Percentiles rank a stretch among this genome's conserved stretches.
Conservation (phyloP, 257 asterid species). For the Ilex aquifolium region DNA sequence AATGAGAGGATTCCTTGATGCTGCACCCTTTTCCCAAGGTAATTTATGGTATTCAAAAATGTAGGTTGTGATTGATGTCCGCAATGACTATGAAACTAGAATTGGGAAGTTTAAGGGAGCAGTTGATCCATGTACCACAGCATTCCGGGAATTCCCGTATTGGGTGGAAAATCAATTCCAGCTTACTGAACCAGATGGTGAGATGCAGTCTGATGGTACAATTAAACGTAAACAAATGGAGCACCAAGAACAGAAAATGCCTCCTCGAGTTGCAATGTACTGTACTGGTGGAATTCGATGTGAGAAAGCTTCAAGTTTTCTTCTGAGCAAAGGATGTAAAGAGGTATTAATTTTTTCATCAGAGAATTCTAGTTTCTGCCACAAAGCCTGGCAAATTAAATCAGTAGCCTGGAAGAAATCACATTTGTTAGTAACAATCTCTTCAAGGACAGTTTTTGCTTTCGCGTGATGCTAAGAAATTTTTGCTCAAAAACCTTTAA, state of each 20-base stretch:
- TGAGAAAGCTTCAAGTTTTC: conserved; percentile 96
- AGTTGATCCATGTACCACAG: conserved; percentile 88
- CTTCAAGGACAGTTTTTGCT: too few relatives aligned
- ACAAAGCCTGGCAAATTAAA: too few relatives aligned
- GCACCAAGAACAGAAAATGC: conserved; percentile 44
- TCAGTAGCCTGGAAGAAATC: too few relatives aligned
- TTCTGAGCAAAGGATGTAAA: conserved; percentile 74
- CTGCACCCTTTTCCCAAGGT: neutral
- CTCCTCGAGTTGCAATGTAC: conserved; percentile 89
- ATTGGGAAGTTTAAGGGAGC: conserved; percentile 91
- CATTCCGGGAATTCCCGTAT: conserved; percentile 82
- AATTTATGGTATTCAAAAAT: conserved; percentile 5
- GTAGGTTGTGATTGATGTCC: conserved; percentile 93
- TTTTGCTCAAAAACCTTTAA: too few relatives aligned
- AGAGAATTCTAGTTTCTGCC: neutral
- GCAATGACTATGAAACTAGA: conserved; percentile 95
- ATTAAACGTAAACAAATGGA: conserved; percentile 28
- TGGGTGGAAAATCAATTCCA: conserved; percentile 74
- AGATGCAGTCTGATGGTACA: conserved; percentile 22
- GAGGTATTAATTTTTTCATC: conserved; percentile 46
- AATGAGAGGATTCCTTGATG: neutral
- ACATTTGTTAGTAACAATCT: too few relatives aligned
- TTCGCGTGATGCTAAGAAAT: too few relatives aligned
- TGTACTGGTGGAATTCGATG: conserved; percentile 99
- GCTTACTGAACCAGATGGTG: conserved; percentile 28